Conservation (phyloP, 306 rosid genomes). For the Cajanus cajan region DNA sequence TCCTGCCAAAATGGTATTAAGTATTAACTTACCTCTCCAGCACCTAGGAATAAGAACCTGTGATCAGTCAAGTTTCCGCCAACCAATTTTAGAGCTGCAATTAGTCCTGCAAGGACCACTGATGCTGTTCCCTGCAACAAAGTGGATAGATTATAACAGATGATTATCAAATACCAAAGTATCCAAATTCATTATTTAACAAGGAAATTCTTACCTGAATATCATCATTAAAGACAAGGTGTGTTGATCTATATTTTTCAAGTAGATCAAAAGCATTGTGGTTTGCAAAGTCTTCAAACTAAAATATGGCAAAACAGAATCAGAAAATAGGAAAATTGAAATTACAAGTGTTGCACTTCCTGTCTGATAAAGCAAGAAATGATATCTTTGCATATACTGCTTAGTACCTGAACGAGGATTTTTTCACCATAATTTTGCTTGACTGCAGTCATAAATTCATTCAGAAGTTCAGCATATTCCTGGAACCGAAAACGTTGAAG, state of each 20-base stretch:
- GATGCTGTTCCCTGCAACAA: conserved; percentile 94
- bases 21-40: conserved; percentile 76
- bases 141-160: conserved; percentile 4
- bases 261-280: conserved; percentile 98
- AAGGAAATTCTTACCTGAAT: conserved; percentile 64
- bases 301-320: conserved; percentile 26
- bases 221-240: conserved; percentile 95
- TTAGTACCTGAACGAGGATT: conserved; percentile 79
- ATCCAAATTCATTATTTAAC: background rate
- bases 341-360: background rate
- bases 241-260: conserved; percentile 74
- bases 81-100: conserved; percentile 66
- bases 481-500: conserved; percentile 18
- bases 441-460: conserved; percentile 90
- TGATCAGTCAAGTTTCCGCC: conserved; percentile 83
- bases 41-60: conserved; percentile 86
- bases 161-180: background rate
- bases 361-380: conserved; percentile 15
- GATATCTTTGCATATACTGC: conserved; percentile 6
- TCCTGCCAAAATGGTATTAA: too few species aligned
- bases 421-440: conserved; percentile 92
- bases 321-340: conserved; percentile 24
- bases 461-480: conserved; percentile 87
- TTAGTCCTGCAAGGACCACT: conserved; percentile 90
- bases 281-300: conserved; percentile 99